Percentiles rank a stretch among this genome's conserved stretches.
phyloP scores from a whole-genome alignment of 106 monocot genomes.

The Narthecium ossifragum region DNA sequence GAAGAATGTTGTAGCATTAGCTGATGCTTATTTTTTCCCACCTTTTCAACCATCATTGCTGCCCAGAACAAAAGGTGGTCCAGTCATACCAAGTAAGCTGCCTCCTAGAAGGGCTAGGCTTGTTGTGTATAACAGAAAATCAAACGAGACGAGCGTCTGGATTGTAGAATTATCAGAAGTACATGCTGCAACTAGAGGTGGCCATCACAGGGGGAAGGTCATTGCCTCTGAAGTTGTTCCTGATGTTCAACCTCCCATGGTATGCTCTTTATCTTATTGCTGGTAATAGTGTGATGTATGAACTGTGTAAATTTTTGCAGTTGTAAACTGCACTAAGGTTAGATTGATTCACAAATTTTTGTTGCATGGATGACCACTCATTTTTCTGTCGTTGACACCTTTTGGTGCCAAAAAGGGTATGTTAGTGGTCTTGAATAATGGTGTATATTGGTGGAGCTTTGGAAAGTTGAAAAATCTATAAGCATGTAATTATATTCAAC shows the following conservation, averaged over 20 bases:
- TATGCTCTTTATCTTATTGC: slow-evolving; percentile 29
- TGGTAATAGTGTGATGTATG: too few relatives aligned
- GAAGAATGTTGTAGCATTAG: slow-evolving; percentile 83
- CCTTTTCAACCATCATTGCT: slow-evolving; percentile 96
- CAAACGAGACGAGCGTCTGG: slow-evolving; percentile 98
- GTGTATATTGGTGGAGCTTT: too few relatives aligned
- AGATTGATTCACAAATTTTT: too few relatives aligned
- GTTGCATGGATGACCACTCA: too few relatives aligned
- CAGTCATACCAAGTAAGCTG: slow-evolving; percentile 82
- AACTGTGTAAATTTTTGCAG: too few relatives aligned
- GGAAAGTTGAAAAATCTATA: too few relatives aligned
- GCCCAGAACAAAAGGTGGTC: slow-evolving; percentile 81
- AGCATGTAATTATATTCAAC: too few relatives aligned
- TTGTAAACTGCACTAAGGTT: too few relatives aligned
- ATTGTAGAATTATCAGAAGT: slow-evolving; percentile 88
- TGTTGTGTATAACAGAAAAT: slow-evolving; percentile 81
- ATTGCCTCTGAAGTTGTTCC: slow-evolving; percentile 80
- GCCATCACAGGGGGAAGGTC: slow-evolving; percentile 94
- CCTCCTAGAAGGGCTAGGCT: slow-evolving; percentile 87
- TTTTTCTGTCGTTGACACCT: too few relatives aligned
- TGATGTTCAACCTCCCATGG: slow-evolving; percentile 98
- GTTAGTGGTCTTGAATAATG: too few relatives aligned
- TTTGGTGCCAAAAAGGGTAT: too few relatives aligned
- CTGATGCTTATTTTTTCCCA: slow-evolving; percentile 98
- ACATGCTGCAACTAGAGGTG: slow-evolving; percentile 93